Conservation (phyloP, 805 yeast genomes). For the Saturnispora galanensis region DNA sequence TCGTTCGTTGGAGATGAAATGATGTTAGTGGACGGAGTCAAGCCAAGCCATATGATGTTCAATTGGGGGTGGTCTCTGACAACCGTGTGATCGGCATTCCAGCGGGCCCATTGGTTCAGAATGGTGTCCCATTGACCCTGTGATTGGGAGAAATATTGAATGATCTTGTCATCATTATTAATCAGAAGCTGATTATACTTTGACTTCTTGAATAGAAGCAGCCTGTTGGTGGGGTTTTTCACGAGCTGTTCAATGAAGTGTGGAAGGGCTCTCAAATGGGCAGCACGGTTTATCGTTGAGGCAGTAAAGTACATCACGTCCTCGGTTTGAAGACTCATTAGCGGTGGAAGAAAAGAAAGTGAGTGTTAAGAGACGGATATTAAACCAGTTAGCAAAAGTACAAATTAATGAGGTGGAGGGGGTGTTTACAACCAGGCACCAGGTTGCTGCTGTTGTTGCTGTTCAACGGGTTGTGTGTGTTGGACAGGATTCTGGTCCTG, state of each 20-base stretch:
- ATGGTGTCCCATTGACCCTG: conserved; percentile 1
- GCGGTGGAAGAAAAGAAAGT: neutral
- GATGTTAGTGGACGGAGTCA: neutral
- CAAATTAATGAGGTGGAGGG: neutral
- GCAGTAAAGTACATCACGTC: conserved; percentile 3
- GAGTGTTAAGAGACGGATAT: neutral
- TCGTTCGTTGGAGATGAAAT: conserved; percentile 15
- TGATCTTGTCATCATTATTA: neutral
- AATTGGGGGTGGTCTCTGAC: neutral
- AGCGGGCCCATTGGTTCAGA: conserved; percentile 1
- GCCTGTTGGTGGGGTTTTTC: conserved; percentile 27
- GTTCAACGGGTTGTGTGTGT: conserved; percentile 16
- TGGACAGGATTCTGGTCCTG: conserved; percentile 15
- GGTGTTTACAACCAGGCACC: conserved; percentile 21
- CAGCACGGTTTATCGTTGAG: conserved; percentile 49
- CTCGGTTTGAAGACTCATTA: neutral
- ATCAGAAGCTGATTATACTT: conserved; percentile 4
- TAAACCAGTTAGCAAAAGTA: conserved; percentile 3
- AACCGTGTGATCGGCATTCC: neutral
- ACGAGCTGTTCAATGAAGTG: conserved; percentile 32
- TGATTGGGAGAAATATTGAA: neutral
- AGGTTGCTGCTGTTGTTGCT: conserved; percentile 20
- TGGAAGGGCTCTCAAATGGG: conserved; percentile 49
- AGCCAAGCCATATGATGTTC: conserved; percentile 6
- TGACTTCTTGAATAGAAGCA: conserved; percentile 31